Evolutionary conservation across 208 protist genomes (phyloP), one percentile per base, ranked within the genome.

Genomic region (Leishmania tarentolae): DNA sequence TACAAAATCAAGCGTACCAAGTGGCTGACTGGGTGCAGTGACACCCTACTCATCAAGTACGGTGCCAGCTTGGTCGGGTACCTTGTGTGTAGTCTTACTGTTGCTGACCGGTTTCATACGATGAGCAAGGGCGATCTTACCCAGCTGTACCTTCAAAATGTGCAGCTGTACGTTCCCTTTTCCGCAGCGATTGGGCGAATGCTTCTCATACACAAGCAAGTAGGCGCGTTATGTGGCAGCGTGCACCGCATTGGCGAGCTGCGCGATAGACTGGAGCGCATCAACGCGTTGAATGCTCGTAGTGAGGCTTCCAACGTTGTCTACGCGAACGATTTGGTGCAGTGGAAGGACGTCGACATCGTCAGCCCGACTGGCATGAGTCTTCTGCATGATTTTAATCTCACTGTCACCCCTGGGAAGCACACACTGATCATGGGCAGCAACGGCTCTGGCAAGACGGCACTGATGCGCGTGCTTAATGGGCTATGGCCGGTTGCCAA

Each of bases 361-460:
- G 74, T 88, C n/a, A 86, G 90, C 2, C 94, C 94, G 4, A 74
- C 79, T 42, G 85, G 83, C 40, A 71, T 86, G 21, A 46, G 79
- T 69, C 66, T 97, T 44, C 46, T 97, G 24, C 78, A 78, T 19
- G 78, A 97, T 80, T 93, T 97, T 68, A 96, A 59, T 31, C 59
- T 95, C 35, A 81, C 61, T 42, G 87, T 98, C n/a, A 76, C 71
- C 28, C 78, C 61, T 19, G 89, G 90, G 31, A 86, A 80, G 35
- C 87, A 97, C 75, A 82, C 96, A 3, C 82, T 98, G 15, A 91
- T 98, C 31, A 96, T 92, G 86, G 96, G 96, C 47, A 89, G 86
- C 78, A 98, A 98, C 86, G 94, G 95, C n/a, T 91, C 92, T 1
- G 95, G 95, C 13, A 98, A 98, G 85, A 95, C 94, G 28, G 88